Base-by-base conservation (phyloP, 257 asterid species). In the Primulina huaijiensis region DNA sequence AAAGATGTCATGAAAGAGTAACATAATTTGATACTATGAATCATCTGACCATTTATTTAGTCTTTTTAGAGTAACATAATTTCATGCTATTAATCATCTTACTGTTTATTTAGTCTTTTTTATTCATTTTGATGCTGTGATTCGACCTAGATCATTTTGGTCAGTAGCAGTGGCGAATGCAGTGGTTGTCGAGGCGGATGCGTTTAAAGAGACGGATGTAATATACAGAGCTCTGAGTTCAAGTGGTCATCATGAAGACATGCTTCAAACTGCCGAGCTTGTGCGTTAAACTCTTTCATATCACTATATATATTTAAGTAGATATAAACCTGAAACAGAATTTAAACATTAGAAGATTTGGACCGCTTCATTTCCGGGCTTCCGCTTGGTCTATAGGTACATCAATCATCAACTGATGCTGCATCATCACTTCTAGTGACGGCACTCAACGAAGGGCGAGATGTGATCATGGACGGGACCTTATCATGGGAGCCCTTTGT, bases 401-500 rank as follows among this genome's bases (percentile, higher is more conserved):
- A 93, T 76, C 95, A 90, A 77, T 86, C 93, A 21, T 93, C 98
- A 0, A 93, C 97, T 0, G 95, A 93, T 73, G 98, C 98, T 30
- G 98, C 98, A 19, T 93, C 98, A 2, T 93, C 98, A 0, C 89
- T 93, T 35, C 83, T 93, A 6, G 98, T 93, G 9, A 93, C 97
- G 0, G 97, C 98, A 0, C 77, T 93, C 2, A 93, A 93, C 27
- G 97, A 93, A 72, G 98, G 98, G 19, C 97, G 96, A 0, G 98
- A 93, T 11, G 98, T 93, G 79, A 90, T 93, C 73, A 90, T 93
- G 98, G 98, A 93, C 27, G 99, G 99, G 46, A 93, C 99, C 7
- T 79, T 93, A 1, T 89, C 99, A 6, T 93, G 99, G 99, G 95
- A 69, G 72, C 99, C 99, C 27, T 93, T 93, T 30, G 99, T 93